These are phyloP conservation scores for Apiospora arundinis DNA, from an alignment of 2,329 filamentous ascomycete species.

Conservation along the genomic window DNA sequence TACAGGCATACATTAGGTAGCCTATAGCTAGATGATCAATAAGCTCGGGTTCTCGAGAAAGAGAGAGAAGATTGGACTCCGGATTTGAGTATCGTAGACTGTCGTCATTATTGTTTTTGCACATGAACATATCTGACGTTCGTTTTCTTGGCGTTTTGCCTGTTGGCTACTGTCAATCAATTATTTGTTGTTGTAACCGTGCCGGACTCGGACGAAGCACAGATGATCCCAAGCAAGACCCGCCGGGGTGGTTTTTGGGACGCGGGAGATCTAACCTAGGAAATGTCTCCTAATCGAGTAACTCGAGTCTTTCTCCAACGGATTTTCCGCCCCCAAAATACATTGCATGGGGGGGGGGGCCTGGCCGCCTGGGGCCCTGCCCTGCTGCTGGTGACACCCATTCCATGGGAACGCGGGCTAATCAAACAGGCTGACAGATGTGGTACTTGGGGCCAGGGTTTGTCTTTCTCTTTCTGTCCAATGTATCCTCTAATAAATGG, in stretches of 20 bases:
- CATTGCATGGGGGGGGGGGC: not conserved
- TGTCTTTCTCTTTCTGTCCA: not conserved
- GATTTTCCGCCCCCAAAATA: conserved; percentile 5
- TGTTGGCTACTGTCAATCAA: not conserved
- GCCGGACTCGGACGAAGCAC: not conserved
- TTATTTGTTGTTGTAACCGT: not conserved
- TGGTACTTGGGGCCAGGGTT: not conserved
- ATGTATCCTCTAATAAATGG: not conserved
- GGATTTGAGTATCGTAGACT: not conserved
- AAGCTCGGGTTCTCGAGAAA: too few species aligned
- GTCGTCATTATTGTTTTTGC: not conserved
- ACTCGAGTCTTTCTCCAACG: conserved; percentile 6
- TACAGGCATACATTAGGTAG: not conserved
- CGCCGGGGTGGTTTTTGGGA: conserved; percentile 1
- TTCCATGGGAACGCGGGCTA: conserved; percentile 1
- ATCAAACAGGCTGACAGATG: conserved; percentile 2
- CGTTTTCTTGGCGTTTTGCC: not conserved
- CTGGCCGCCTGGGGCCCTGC: not conserved
- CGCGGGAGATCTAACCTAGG: conserved; percentile 14
- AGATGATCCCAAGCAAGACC: not conserved
- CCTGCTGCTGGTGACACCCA: not conserved
- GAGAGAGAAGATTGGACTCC: too few species aligned
- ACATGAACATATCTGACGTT: not conserved
- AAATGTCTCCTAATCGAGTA: conserved; percentile 7
- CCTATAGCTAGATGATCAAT: not conserved